These are phyloP conservation scores for Syncephalastrum racemosum DNA, from an alignment of 371 early-diverging fungal genomes.

Conservation along the genomic window DNA sequence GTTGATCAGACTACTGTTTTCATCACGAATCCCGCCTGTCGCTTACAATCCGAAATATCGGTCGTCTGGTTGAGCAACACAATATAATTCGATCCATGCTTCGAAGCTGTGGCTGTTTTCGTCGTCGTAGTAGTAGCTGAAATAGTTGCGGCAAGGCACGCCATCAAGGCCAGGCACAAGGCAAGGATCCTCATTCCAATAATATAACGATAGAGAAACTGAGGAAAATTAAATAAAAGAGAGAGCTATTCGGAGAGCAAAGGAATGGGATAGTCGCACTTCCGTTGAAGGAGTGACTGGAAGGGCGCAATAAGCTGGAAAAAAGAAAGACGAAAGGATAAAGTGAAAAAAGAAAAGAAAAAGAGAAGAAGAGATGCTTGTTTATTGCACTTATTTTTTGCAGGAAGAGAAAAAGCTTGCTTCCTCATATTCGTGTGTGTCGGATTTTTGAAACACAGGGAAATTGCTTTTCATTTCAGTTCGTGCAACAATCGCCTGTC, in stretches of 20 bases:
- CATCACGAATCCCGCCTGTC: too few species aligned
- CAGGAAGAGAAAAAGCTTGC: too few species aligned
- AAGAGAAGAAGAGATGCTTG: background rate
- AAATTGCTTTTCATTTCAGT: too few species aligned
- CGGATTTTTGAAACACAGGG: too few species aligned
- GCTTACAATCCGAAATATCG: background rate
- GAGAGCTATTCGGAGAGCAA: slow-evolving; percentile 1
- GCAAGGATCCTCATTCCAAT: background rate
- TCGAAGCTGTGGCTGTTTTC: background rate
- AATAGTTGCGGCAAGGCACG: background rate
- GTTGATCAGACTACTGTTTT: too few species aligned
- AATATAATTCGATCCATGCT: slow-evolving; percentile 1
- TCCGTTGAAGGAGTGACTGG: too few species aligned
- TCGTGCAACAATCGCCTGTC: too few species aligned
- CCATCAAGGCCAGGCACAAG: background rate
- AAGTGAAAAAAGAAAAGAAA: slow-evolving; percentile 4
- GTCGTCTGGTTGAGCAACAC: slow-evolving; percentile 4
- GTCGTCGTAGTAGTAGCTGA: background rate
- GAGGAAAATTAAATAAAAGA: background rate
- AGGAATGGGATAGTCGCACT: slow-evolving; percentile 1
- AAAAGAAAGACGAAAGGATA: slow-evolving; percentile 3
- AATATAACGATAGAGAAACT: too few species aligned
- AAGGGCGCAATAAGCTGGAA: background rate
- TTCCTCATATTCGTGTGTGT: too few species aligned
- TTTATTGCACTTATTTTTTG: background rate